Conservation (phyloP, 78 protist species). For the Dictyostelium capitatum region DNA sequence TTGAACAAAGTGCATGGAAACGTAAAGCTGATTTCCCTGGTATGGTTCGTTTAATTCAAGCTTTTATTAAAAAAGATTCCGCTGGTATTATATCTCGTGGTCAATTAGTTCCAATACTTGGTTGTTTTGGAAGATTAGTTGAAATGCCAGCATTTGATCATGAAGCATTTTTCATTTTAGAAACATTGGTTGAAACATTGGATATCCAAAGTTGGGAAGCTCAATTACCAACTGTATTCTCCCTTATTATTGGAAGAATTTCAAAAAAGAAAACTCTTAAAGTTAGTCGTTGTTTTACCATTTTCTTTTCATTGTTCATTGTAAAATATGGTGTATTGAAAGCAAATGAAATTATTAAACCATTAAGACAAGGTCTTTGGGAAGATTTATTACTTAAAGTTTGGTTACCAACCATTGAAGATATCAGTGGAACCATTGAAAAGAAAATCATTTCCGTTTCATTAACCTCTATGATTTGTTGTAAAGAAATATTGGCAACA, state of each 20-base stretch:
- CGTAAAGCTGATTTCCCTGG: conserved; percentile 68
- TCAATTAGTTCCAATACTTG: conserved; percentile 43
- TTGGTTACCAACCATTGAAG: conserved; percentile 42
- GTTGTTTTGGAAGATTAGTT: conserved; percentile 42
- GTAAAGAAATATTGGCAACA: neutral
- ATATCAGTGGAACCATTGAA: conserved; percentile 62
- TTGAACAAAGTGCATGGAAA: conserved; percentile 46
- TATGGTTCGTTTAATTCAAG: conserved; percentile 78
- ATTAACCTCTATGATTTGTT: conserved; percentile 28
- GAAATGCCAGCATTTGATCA: conserved; percentile 26
- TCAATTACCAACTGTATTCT: neutral
- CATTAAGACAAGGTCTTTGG: conserved; percentile 26
- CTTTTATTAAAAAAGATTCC: conserved; percentile 69
- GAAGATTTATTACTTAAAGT: conserved; percentile 17
- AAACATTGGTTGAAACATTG: conserved; percentile 42
- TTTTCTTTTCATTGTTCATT: conserved; percentile 54
- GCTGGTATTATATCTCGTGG: neutral
- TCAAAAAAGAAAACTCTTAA: conserved; percentile 56
- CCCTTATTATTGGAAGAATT: conserved; percentile 34
- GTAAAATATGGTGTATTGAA: conserved; percentile 24
- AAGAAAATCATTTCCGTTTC: conserved; percentile 72
- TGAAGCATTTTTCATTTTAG: conserved; percentile 80
- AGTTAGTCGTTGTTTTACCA: conserved; percentile 52
- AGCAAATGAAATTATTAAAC: neutral
- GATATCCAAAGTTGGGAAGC: neutral